Conservation (phyloP, 2,329 filamentous ascomycete species). For the Davidsoniella virescens region DNA sequence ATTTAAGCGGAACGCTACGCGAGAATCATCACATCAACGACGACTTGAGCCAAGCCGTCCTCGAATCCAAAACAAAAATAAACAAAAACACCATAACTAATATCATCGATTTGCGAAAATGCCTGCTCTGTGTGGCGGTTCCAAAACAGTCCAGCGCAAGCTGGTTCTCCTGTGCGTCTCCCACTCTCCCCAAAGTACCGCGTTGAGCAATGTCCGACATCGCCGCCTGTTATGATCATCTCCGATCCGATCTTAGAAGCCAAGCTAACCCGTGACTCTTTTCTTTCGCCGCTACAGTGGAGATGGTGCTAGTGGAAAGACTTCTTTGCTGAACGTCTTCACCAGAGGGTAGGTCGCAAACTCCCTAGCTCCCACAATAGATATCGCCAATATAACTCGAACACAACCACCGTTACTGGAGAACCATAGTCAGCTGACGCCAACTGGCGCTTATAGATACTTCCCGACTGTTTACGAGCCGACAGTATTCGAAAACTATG, state of each 20-base stretch:
- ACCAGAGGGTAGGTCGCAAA: slow-evolving; percentile 68
- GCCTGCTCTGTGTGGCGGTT: slow-evolving; percentile 43
- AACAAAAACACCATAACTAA: too few relatives aligned
- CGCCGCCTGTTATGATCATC: not conserved
- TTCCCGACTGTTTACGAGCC: slow-evolving; percentile 98
- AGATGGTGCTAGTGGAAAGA: slow-evolving; percentile 94
- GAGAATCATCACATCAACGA: too few relatives aligned
- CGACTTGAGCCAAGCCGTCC: too few relatives aligned
- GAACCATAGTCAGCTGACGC: slow-evolving; percentile 7
- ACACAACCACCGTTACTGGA: slow-evolving; percentile 13
- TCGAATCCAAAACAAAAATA: too few relatives aligned
- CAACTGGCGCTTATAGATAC: slow-evolving; percentile 40
- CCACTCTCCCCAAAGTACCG: not conserved
- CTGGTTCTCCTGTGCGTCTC: slow-evolving; percentile 64
- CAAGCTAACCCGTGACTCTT: too few relatives aligned
- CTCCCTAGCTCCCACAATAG: not conserved
- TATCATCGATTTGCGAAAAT: slow-evolving; percentile 1
- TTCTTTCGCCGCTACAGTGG: slow-evolving; percentile 38
- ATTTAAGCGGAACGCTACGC: too few relatives aligned
- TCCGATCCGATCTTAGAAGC: not conserved
- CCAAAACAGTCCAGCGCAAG: slow-evolving; percentile 86
- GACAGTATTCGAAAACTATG: slow-evolving; percentile 97
- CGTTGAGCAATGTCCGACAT: not conserved
- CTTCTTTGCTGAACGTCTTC: slow-evolving; percentile 92
- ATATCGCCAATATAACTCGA: slow-evolving; percentile 3